Conservation (phyloP, 768 basidiomycete species). For the Cubamyces sp. region DNA sequence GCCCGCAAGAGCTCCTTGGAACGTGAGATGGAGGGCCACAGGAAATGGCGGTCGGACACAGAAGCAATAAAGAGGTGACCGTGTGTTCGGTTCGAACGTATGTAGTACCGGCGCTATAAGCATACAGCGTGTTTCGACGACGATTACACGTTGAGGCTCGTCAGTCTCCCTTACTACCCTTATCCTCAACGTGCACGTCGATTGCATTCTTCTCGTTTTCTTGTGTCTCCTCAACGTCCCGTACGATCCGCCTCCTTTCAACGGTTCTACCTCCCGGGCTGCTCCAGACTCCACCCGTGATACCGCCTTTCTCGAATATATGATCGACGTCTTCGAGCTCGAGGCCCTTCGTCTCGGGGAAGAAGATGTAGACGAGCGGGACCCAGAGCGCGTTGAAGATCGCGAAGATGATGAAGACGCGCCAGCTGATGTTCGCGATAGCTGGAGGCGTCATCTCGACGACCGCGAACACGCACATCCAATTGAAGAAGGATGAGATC, state of each 20-base stretch:
- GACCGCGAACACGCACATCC: constrained; percentile 41
- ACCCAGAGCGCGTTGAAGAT: constrained; percentile 50
- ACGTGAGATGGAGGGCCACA: too few relatives aligned
- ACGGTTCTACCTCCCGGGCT: constrained; percentile 42
- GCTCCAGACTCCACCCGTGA: constrained; percentile 46
- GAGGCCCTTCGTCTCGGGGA: constrained; percentile 41
- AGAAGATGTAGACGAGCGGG: constrained; percentile 42
- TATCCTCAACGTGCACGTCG: constrained; percentile 2
- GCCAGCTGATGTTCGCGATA: constrained; percentile 47
- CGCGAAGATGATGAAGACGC: constrained; percentile 51
- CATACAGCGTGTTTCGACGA: too few relatives aligned
- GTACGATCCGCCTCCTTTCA: constrained; percentile 23
- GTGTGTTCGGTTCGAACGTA: too few relatives aligned
- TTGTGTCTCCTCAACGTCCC: constrained; percentile 21
- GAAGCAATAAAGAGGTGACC: too few relatives aligned
- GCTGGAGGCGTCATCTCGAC: constrained; percentile 48
- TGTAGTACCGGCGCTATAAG: too few relatives aligned
- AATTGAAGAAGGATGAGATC: constrained; percentile 34
- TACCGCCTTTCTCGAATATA: constrained; percentile 45
- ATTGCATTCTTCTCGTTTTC: constrained; percentile 10
- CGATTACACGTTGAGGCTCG: too few relatives aligned
- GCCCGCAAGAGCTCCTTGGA: too few relatives aligned
- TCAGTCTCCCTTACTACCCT: neutral
- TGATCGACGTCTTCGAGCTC: constrained; percentile 46
- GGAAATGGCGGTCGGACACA: too few relatives aligned